Evolutionary conservation across 2,329 filamentous ascomycete genomes (phyloP).

Genomic region (Cryphonectria japonica): DNA sequence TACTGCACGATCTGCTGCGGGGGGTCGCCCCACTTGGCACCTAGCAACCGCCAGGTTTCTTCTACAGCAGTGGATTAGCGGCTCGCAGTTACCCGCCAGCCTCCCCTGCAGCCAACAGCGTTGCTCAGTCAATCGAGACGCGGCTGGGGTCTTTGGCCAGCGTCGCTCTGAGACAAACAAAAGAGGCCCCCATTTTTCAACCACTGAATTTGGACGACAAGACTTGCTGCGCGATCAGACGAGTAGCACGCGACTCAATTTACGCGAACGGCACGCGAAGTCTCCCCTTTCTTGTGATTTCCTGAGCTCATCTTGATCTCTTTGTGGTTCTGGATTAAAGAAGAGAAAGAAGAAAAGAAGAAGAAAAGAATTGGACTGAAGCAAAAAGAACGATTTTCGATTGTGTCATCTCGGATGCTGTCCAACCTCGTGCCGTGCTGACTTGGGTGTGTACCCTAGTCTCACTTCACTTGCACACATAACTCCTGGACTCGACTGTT

Average conservation of each 20-base stretch:
- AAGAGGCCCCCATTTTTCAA: constrained; percentile 22
- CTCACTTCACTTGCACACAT: constrained; percentile 3
- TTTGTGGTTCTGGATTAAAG: neutral
- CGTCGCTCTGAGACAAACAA: constrained; percentile 21
- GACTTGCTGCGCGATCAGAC: constrained; percentile 5
- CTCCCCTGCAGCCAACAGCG: neutral
- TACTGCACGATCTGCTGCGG: constrained; percentile 19
- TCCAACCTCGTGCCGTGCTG: neutral
- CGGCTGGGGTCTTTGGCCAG: constrained; percentile 4
- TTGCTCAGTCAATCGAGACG: constrained; percentile 25
- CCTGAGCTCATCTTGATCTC: neutral
- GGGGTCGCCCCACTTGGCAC: constrained; percentile 23
- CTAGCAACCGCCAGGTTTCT: constrained; percentile 26
- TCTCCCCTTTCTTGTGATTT: constrained; percentile 8
- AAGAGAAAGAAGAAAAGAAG: constrained; percentile 4
- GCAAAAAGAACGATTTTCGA: neutral
- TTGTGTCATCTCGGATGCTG: constrained; percentile 12
- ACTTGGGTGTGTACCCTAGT: constrained; percentile 9
- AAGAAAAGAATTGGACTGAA: constrained; percentile 9
- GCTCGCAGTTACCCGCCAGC: neutral
- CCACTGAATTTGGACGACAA: constrained; percentile 11
- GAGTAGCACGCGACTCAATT: constrained; percentile 24
- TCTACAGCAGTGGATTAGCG: constrained; percentile 11
- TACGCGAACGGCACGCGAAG: constrained; percentile 28
- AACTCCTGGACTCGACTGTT: constrained; percentile 3